phyloP scores from a whole-genome alignment of 2,329 filamentous ascomycete species.

The Botrytis hyacinthi region DNA sequence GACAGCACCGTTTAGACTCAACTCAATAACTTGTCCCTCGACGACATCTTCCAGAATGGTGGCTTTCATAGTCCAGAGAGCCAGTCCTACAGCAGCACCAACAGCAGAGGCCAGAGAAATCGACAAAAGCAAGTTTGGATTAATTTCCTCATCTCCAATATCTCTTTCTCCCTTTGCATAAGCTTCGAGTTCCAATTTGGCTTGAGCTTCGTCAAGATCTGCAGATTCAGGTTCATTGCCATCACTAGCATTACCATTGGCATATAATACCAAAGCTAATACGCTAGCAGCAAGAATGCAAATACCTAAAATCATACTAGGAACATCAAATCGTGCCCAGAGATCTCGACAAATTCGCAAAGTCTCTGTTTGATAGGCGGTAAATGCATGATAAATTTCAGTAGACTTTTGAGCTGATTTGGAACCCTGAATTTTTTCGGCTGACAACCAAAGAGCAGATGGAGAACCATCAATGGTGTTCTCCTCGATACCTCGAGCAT shows the following conservation, averaged over 20 bases:
- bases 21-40: conserved; percentile 28
- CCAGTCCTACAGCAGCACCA: conserved; percentile 30
- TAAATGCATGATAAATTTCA: conserved; percentile 57
- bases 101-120: conserved; percentile 31
- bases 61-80: conserved; percentile 26
- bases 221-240: conserved; percentile 55
- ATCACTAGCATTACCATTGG: conserved; percentile 56
- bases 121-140: conserved; percentile 30
- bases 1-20: conserved; percentile 29
- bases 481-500: conserved; percentile 66
- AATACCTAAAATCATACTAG: conserved; percentile 81
- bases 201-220: conserved; percentile 59
- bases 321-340: conserved; percentile 90
- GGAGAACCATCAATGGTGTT: conserved; percentile 54
- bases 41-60: conserved; percentile 13
- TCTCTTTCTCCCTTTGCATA: conserved; percentile 30
- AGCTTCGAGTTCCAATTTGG: conserved; percentile 52
- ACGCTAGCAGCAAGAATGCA: conserved; percentile 67
- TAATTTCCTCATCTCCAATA: conserved; percentile 30
- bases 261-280: conserved; percentile 69
- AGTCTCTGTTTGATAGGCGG: conserved; percentile 74
- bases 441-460: conserved; percentile 57
- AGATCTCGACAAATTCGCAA: conserved; percentile 75
- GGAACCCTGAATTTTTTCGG: conserved; percentile 37
- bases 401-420: conserved; percentile 42